Conservation (phyloP, 2,329 filamentous ascomycete species). For the Sclerotinia borealis region DNA sequence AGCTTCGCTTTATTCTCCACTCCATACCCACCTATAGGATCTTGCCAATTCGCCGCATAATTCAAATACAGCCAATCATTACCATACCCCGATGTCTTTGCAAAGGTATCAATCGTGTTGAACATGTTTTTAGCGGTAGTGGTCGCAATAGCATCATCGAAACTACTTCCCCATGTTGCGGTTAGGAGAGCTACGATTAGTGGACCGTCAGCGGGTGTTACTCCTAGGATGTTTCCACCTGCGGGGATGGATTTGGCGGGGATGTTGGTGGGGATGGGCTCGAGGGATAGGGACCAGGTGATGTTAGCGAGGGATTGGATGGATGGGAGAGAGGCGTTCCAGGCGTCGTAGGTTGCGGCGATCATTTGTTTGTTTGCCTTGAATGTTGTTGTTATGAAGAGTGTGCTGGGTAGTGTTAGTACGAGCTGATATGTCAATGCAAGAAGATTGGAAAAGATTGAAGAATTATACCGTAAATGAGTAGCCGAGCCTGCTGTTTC, state of each 20-base stretch:
- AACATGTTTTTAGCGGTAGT: not conserved
- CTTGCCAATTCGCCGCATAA: conserved; percentile 39
- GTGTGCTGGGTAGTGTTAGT: not conserved
- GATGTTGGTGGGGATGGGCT: not conserved
- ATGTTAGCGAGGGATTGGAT: not conserved
- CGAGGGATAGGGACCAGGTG: not conserved
- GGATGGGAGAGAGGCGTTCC: not conserved
- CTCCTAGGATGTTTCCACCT: conserved; percentile 2
- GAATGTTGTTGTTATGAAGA: not conserved
- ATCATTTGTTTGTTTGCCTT: not conserved
- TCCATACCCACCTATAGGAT: conserved; percentile 39
- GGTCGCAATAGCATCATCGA: not conserved
- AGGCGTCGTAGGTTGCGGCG: not conserved
- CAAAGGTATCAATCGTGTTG: not conserved
- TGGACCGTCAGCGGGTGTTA: not conserved
- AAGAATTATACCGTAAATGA: not conserved
- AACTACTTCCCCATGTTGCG: not conserved
- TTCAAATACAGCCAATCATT: conserved; percentile 35
- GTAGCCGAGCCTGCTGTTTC: not conserved
- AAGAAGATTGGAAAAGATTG: not conserved
- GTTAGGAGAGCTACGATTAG: conserved; percentile 1
- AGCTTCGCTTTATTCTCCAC: conserved; percentile 34
- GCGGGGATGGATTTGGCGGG: not conserved
- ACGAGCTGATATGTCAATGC: not conserved
- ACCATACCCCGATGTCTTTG: not conserved